phyloP scores from a whole-genome alignment of 176 grass and related monocot species.

The Lolium perenne region DNA sequence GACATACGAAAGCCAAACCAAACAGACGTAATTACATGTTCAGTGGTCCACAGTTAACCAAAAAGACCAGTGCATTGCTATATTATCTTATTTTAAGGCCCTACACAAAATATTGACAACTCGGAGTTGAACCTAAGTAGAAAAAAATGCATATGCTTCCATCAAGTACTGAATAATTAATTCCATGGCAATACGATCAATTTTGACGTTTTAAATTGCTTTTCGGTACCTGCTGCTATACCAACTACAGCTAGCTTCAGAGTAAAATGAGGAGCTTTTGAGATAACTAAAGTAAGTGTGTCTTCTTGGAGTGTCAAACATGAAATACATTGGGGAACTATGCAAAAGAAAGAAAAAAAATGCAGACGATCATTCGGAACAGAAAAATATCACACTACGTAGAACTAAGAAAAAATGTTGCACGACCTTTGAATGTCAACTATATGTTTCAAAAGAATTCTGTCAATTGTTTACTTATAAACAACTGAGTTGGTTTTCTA shows the following conservation, averaged over 20 bases:
- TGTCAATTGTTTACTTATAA: background rate
- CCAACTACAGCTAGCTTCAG: slow-evolving; percentile 17
- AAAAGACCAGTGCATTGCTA: slow-evolving; percentile 1
- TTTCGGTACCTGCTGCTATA: background rate
- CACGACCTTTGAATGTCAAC: background rate
- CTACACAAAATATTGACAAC: slow-evolving; percentile 18
- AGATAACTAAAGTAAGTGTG: slow-evolving; percentile 18
- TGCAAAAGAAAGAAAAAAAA: slow-evolving; percentile 28
- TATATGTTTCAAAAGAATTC: background rate
- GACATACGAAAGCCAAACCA: slow-evolving; percentile 20
- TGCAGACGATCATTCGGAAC: slow-evolving; percentile 7
- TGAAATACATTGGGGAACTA: background rate
- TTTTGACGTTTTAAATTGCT: slow-evolving; percentile 14
- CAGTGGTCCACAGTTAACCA: slow-evolving; percentile 4
- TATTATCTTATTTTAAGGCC: slow-evolving; percentile 7
- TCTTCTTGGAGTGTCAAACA: slow-evolving; percentile 8
- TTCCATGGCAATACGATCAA: background rate
- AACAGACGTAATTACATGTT: slow-evolving; percentile 8
- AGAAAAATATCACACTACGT: slow-evolving; percentile 5
- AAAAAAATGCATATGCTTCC: background rate
- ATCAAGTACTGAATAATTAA: slow-evolving; percentile 25
- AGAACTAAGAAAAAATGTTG: slow-evolving; percentile 30
- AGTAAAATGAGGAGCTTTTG: background rate
- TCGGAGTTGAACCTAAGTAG: background rate
- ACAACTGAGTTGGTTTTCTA: slow-evolving; percentile 19